These are phyloP conservation scores for Rhododendron simsii DNA, from an alignment of 148 eudicot genomes.

Conservation along the genomic window DNA sequence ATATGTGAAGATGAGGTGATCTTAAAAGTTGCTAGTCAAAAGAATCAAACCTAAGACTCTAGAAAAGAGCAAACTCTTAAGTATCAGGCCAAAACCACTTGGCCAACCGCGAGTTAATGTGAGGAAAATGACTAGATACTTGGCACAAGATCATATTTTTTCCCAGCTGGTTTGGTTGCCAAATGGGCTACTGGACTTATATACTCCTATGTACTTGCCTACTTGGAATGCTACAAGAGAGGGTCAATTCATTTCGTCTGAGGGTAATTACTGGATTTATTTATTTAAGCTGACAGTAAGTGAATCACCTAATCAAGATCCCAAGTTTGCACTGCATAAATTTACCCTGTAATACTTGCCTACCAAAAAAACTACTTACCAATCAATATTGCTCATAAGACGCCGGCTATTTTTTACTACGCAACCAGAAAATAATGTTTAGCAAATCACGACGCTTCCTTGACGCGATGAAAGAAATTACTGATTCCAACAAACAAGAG, in stretches of 20 bases:
- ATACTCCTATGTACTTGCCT: too few relatives aligned
- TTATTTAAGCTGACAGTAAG: too few relatives aligned
- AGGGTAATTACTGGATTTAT: too few relatives aligned
- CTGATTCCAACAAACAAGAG: background rate
- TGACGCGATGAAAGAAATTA: background rate
- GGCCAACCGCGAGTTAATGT: background rate
- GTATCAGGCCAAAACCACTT: too few relatives aligned
- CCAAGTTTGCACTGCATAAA: too few relatives aligned
- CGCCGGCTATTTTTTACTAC: background rate
- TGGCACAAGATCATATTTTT: background rate
- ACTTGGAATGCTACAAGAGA: background rate
- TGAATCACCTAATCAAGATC: too few relatives aligned
- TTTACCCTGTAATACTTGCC: background rate
- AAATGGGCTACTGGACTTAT: background rate
- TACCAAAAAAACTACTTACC: background rate
- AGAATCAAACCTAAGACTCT: too few relatives aligned
- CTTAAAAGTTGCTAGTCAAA: too few relatives aligned
- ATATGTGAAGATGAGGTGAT: too few relatives aligned
- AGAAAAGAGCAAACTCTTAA: too few relatives aligned
- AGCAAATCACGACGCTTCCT: background rate
- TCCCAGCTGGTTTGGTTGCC: background rate
- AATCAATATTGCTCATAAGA: background rate
- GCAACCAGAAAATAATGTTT: background rate
- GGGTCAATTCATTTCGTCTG: background rate
- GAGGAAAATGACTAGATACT: background rate